These are phyloP conservation scores for Candida tropicalis DNA, from an alignment of 1,139 yeast genomes.

Conservation along the genomic window DNA sequence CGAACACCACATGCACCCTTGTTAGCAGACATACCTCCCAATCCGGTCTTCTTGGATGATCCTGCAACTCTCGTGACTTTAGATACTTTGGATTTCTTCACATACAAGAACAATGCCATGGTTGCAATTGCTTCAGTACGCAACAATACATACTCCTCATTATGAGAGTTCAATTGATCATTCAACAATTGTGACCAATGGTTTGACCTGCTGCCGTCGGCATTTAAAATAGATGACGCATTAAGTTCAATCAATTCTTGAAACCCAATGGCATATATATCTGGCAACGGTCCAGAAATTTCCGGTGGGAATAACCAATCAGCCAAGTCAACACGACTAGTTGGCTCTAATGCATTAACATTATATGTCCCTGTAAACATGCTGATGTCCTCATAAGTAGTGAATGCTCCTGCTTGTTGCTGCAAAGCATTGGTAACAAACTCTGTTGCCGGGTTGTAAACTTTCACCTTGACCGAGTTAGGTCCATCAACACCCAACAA, in stretches of 20 bases:
- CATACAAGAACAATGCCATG: slow-evolving; percentile 43
- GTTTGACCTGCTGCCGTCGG: slow-evolving; percentile 64
- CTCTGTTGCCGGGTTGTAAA: slow-evolving; percentile 89
- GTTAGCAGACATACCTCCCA: slow-evolving; percentile 91
- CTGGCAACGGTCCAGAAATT: slow-evolving; percentile 50
- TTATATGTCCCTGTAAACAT: slow-evolving; percentile 87
- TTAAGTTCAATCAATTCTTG: slow-evolving; percentile 92
- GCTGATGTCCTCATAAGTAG: slow-evolving; percentile 59
- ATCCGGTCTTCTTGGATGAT: slow-evolving; percentile 80
- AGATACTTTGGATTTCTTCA: slow-evolving; percentile 50
- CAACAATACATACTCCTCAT: slow-evolving; percentile 39
- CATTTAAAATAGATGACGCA: slow-evolving; percentile 77
- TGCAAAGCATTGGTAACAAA: slow-evolving; percentile 66
- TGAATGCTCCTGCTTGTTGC: slow-evolving; percentile 55
- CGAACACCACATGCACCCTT: slow-evolving; percentile 92
- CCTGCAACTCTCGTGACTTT: slow-evolving; percentile 78
- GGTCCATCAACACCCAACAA: slow-evolving; percentile 77
- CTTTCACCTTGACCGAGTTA: slow-evolving; percentile 66
- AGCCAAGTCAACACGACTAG: slow-evolving; percentile 56
- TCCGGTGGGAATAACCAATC: slow-evolving; percentile 83
- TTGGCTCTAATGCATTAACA: slow-evolving; percentile 71
- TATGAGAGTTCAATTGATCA: slow-evolving; percentile 52
- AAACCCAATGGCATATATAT: slow-evolving; percentile 81
- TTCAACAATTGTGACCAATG: slow-evolving; percentile 65
- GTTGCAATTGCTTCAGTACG: slow-evolving; percentile 50